Base-by-base conservation (phyloP, 1,284 basidiomycete species). In the Fistulinella staudtii region DNA sequence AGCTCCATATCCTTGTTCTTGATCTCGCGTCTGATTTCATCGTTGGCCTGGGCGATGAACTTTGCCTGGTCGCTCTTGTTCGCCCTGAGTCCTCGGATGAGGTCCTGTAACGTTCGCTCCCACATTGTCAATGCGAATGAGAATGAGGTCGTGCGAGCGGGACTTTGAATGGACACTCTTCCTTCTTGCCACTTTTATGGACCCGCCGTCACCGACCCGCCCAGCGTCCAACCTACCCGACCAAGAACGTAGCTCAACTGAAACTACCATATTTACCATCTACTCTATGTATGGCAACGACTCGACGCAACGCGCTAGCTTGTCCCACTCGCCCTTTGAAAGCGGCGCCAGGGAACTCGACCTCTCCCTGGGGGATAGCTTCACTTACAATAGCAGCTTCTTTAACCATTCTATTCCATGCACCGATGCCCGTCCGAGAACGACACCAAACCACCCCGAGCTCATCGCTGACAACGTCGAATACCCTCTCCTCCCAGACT, bases 1-100 rank as follows among this genome's bases (percentile, higher is more conserved):
- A 99, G 77, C 54, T 93, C 90, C 89, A 98, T 95, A 62, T 99
- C 96, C 60, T 92, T 93, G 58, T 80, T 83, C 68, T 83, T 88
- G 58, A 98, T 84, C 72, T 99, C 96, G 46, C 79, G 75, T 49
- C 91, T 75, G 57, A 98, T 96, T 73, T 99, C 86, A 47, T 89
- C 83, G 13, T 90, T 81, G 1, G 85, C 87, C 57, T 85, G 80
- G 0, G 81, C 76, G 54, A 90, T 86, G 68, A 90, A 90, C 64
- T 83, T 86, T 59, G 78, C 70, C 65, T 90, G 85, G 71, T 90
- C 88, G 55, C 79, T 77, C 72, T 88, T 90, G 71, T 89, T 88
- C 40, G 87, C 87, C 44, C 92, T 82, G 51, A 95, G 75, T 37
- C 92, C 92, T 49, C 91, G 80, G 61, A 95, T 91, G 55, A 95